Base-by-base conservation (phyloP, 768 basidiomycete species). In the Phaffia tasmanica region DNA sequence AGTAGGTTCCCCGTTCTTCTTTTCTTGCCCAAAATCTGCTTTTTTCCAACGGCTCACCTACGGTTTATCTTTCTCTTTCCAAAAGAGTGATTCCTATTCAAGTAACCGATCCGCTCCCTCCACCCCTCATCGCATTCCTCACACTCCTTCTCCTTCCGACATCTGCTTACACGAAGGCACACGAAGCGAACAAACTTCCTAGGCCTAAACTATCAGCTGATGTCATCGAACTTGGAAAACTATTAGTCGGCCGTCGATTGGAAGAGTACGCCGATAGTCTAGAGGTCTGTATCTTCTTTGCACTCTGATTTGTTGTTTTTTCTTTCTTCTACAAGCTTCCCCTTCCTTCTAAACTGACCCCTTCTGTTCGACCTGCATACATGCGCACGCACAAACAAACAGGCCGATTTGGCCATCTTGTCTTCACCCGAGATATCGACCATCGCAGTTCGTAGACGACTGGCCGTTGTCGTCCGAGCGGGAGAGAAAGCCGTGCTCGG, bases 111-210 rank as follows among this genome's bases (percentile, higher is more conserved):
- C 70, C 69, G 11, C 70, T 85, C 11, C 85, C 85, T 0, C 76
- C 78, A 8, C 80, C 81, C 19, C 74, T 91, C 48, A 73, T 86
- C 29, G 85, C 87, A 0, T 81, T 92, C 54, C 78, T 81, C 61
- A 82, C 83, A 9, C 77, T 92, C 23, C 81, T 92, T 27, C 76
- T 83, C 9, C 77, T 86, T 19, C 71, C 81, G 1, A 70, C 79
- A 1, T 72, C 76, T 2, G 86, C 87, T 57, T 90, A 85, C 83
- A 78, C 79, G 49, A 84, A 81, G 64, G 77, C 80, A 3, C 79
- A 78, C 57, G 75, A 76, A 18, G 91, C 86, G 74, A 81, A 82
- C 35, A 87, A 84, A 72, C 81, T 85, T 1, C 90, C 92, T 0
- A 89, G 87, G 74, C 82, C 86, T 1, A 86, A 82, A 68, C 53